Evolutionary conservation across 2,329 filamentous ascomycete genomes (phyloP), one percentile per base, ranked within the genome.

Genomic region (Fusarium equiseti): DNA sequence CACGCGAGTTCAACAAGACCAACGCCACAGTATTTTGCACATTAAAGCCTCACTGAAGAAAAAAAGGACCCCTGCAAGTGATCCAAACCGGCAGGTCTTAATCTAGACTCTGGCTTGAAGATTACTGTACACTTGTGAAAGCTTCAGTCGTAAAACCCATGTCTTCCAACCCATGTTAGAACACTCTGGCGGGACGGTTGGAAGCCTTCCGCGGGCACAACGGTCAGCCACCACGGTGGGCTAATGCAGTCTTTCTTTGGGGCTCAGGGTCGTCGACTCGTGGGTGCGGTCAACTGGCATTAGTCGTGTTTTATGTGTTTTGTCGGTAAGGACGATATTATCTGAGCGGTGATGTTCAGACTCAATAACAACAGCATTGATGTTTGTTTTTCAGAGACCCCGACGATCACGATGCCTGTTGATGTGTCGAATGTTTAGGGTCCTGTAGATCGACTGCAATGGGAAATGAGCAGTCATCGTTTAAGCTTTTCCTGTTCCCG

Each of bases 231-330:
- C 50, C 54, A 27, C 51, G 51, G 63, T 63, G 66, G 61, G 71
- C 73, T 75, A 75, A 75, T 75, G 71, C 73, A 62, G 54, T 65
- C 68, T 54, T 58, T 29, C 59, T 59, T 70, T 62, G 60, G 68
- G 66, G 66, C 42, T 48, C 61, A 60, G 70, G 68, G 59, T 56
- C 50, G 53, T 73, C 70, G 18, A 38, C 35, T 38, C 35, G 66
- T 72, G 72, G 65, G 65, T 60, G 63, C 35, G 29, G 29, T 31
- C 53, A 62, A 48, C 40, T 68, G 51, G 52, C 22, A 53, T 46
- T 50, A 43, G 57, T 52, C 24, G 38, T 53, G 54, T 51, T 27
- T 59, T 49, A 32, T 38, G 50, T 44, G 40, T 24, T 27, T 56
- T 40, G 44, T 69, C 49, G 63, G 59, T 55, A 59, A 51, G 45